Percentiles rank a stretch among this genome's conserved stretches.
Conservation (phyloP, 768 basidiomycete species). For the Boletus bicolor region DNA sequence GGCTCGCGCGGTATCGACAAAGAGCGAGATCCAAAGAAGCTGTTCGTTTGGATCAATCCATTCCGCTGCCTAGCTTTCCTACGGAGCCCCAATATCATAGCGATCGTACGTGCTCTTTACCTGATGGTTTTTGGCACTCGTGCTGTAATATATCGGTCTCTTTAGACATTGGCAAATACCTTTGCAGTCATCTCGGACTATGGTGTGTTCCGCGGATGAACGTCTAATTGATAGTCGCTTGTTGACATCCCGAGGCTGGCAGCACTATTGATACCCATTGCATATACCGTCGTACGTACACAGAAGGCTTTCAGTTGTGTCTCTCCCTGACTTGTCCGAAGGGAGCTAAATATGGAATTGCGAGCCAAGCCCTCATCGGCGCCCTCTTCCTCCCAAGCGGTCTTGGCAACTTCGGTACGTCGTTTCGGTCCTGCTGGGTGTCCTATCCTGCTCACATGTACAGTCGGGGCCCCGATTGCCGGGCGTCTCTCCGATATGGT, state of each 20-base stretch:
- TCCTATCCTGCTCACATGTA: neutral
- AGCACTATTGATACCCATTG: constrained; percentile 55
- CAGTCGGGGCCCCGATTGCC: constrained; percentile 59
- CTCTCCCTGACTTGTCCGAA: constrained; percentile 21
- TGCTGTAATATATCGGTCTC: neutral
- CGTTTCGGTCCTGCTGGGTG: neutral
- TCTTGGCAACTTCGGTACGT: constrained; percentile 24
- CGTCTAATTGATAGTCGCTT: neutral
- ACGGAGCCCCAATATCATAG: constrained; percentile 56
- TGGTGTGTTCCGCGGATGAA: constrained; percentile 29
- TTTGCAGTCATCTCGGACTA: constrained; percentile 28
- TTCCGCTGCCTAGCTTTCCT: constrained; percentile 49
- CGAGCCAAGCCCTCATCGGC: constrained; percentile 22
- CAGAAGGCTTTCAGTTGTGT: neutral
- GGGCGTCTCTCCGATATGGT: constrained; percentile 57
- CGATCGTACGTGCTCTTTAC: constrained; percentile 41
- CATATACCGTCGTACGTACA: constrained; percentile 59
- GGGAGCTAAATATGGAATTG: constrained; percentile 42
- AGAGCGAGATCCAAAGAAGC: constrained; percentile 17
- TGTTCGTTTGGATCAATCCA: constrained; percentile 56
- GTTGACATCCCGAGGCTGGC: neutral
- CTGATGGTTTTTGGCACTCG: neutral
- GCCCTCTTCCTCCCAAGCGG: constrained; percentile 26
- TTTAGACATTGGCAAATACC: constrained; percentile 42
- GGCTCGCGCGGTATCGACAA: constrained; percentile 55